Evolutionary conservation across 2,329 filamentous ascomycete species (phyloP).

Genomic region (Aspergillus fischeri): DNA sequence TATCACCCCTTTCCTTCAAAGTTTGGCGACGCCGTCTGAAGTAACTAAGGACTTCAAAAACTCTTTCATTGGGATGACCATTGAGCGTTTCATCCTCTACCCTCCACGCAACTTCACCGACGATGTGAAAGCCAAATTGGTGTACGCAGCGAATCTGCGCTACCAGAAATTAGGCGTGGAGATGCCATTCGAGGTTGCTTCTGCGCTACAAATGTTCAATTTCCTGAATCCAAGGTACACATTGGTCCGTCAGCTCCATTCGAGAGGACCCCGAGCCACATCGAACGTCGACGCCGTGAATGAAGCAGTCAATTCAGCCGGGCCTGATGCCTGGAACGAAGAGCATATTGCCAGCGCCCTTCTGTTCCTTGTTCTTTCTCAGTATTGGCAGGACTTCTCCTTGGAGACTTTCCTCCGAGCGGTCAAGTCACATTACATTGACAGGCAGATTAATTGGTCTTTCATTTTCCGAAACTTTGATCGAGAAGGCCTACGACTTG

Average conservation of each 20-base stretch:
- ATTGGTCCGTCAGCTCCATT: constrained; percentile 64
- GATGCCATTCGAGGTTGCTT: constrained; percentile 41
- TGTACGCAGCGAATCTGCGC: constrained; percentile 62
- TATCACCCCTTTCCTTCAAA: constrained; percentile 71
- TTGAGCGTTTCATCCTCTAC: constrained; percentile 83
- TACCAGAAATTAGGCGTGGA: constrained; percentile 58
- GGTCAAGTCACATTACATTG: constrained; percentile 52
- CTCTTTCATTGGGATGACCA: constrained; percentile 69
- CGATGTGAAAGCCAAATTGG: constrained; percentile 63
- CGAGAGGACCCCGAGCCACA: constrained; percentile 70
- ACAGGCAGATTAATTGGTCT: constrained; percentile 59
- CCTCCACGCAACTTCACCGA: constrained; percentile 83
- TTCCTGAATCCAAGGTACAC: constrained; percentile 40
- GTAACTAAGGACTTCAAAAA: constrained; percentile 63
- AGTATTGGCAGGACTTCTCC: constrained; percentile 60
- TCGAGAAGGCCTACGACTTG: constrained; percentile 69
- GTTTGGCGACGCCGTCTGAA: constrained; percentile 62
- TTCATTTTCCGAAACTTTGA: constrained; percentile 77
- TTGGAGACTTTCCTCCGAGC: constrained; percentile 63
- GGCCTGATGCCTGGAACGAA: constrained; percentile 65
- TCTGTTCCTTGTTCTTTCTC: constrained; percentile 63
- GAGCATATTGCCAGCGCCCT: constrained; percentile 79
- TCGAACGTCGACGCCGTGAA: constrained; percentile 66
- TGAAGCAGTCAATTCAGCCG: constrained; percentile 54
- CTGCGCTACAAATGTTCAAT: constrained; percentile 43